phyloP scores from a whole-genome alignment of 345 rosid species.

The Dipteronia sinensis region DNA sequence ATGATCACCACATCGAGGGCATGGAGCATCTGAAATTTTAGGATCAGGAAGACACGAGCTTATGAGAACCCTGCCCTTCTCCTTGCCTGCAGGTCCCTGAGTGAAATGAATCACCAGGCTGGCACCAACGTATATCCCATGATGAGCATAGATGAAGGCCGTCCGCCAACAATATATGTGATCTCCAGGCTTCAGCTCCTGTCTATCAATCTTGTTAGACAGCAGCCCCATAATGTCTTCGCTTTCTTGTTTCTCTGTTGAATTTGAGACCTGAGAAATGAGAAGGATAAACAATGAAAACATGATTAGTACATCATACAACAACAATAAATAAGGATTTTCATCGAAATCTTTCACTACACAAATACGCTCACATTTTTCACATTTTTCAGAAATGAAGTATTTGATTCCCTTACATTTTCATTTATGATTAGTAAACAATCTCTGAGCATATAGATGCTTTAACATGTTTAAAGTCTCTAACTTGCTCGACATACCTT shows the following conservation, averaged over 20 bases:
- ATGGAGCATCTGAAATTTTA: constrained; percentile 37
- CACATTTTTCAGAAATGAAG: too few relatives aligned
- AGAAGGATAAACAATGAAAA: background rate
- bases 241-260: background rate
- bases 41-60: constrained; percentile 41
- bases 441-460: too few relatives aligned
- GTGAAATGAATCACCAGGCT: constrained; percentile 81
- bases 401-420: too few relatives aligned
- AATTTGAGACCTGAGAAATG: background rate
- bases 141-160: background rate
- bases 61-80: constrained; percentile 47
- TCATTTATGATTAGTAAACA: too few relatives aligned
- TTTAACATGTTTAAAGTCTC: too few relatives aligned
- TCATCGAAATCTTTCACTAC: too few relatives aligned
- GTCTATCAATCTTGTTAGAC: background rate
- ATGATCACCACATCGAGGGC: constrained; percentile 56
- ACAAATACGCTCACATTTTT: too few relatives aligned
- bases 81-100: constrained; percentile 54
- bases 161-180: background rate
- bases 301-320: too few relatives aligned
- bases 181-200: background rate
- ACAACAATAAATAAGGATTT: too few relatives aligned
- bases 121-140: constrained; percentile 64
- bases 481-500: too few relatives aligned
- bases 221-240: background rate